Percentiles rank a stretch among this genome's conserved stretches.
phyloP scores from a whole-genome alignment of 2,329 filamentous ascomycete genomes.

The Botrytis deweyae region DNA sequence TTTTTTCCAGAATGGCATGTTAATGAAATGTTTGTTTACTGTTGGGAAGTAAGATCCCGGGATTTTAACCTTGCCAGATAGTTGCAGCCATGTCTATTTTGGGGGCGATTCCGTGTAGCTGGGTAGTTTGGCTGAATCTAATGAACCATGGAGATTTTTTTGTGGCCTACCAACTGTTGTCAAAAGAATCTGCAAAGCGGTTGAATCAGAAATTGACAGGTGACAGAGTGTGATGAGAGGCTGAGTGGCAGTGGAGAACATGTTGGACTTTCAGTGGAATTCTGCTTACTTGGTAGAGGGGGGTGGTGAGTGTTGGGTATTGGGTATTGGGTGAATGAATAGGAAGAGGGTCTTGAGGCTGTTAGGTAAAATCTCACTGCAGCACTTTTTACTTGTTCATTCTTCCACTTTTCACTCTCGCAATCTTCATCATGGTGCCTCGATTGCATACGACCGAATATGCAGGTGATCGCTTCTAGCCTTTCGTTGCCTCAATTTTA shows the following conservation, averaged over 20 bases:
- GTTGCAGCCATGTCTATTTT: slow-evolving; percentile 1
- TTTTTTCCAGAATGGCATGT: background rate
- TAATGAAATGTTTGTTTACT: slow-evolving; percentile 9
- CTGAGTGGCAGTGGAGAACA: slow-evolving; percentile 10
- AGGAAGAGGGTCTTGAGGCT: background rate
- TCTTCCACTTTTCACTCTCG: background rate
- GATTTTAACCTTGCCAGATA: background rate
- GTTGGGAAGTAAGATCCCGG: background rate
- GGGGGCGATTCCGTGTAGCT: background rate
- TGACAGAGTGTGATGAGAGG: background rate
- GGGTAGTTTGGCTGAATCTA: slow-evolving; percentile 3
- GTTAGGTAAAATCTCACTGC: background rate
- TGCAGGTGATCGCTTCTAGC: background rate
- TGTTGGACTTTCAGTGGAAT: background rate
- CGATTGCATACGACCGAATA: background rate
- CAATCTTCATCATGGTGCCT: background rate
- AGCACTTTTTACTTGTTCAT: background rate
- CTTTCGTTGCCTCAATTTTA: background rate
- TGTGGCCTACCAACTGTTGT: slow-evolving; percentile 3
- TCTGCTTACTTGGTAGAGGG: background rate
- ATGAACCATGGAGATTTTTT: background rate
- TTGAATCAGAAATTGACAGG: background rate
- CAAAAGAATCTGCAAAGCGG: slow-evolving; percentile 7
- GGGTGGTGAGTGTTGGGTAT: background rate
- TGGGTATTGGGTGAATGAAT: background rate